Base-by-base conservation (phyloP, 495 filamentous ascomycete genomes). In the Aspergillus bridgeri region DNA sequence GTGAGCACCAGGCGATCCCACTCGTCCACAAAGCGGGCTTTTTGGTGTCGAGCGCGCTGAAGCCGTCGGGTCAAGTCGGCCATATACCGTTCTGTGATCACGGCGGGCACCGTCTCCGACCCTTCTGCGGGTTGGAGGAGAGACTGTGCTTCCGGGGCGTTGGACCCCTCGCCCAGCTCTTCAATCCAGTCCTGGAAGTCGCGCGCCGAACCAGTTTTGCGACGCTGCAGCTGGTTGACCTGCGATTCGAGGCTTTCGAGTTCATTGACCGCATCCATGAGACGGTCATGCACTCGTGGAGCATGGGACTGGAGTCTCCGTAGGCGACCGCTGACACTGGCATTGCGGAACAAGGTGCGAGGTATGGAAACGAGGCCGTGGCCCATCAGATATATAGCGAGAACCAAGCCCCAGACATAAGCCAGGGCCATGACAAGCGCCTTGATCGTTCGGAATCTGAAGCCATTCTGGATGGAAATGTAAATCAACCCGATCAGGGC, bases 381-480 rank as follows among this genome's bases (percentile, higher is more conserved):
- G 6, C 94, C 94, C 94, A 98, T 97, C 20, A 98, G 80, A 65
- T 93, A 96, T 56, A 98, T 96, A 17, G 91, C 94, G 55, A 97
- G 77, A 3, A 91, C 75, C 62, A 98, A 78, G 59, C 91, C 91
- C 88, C 92, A 98, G 61, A 90, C 88, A 72, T 98, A 97, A 29
- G 91, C 92, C 53, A 97, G 76, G 21, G 94, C 94, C 86, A 98
- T 94, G 60, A 94, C 80, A 24, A 96, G 75, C 45, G 84, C 87
- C 75, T 96, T 94, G 63, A 90, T 75, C 1, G 81, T 82, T 15
- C 69, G 76, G 50, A 81, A 77, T 27, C 80, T 67, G 52, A 97
- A 83, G 1, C 90, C 90, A 62, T 86, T 89, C 11, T 87, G 86
- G 56, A 91, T 73, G 57, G 92, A 87, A 58, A 96, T 81, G 70